phyloP scores from a whole-genome alignment of 177 flowering plant genomes.

The Vitis hybrid region DNA sequence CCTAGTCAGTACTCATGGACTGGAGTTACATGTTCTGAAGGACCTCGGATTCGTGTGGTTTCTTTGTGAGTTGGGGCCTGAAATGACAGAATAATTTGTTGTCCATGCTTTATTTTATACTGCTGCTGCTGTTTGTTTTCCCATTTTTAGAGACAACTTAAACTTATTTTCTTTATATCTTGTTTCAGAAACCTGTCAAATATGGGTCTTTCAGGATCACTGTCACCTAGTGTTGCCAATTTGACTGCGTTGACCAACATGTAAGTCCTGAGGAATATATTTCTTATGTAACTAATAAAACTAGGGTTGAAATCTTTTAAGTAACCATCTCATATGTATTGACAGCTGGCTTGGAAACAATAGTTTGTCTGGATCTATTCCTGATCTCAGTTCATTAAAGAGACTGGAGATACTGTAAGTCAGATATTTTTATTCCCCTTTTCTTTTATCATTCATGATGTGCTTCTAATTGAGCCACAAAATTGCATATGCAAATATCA shows the following conservation, averaged over 20 bases:
- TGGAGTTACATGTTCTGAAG: conserved; percentile 80
- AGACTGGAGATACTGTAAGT: conserved; percentile 69
- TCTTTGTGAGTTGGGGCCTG: conserved; percentile 52
- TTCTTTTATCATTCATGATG: not conserved
- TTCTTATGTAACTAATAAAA: not conserved
- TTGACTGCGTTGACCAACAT: conserved; percentile 66
- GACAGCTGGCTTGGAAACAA: conserved; percentile 78
- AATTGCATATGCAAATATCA: not conserved
- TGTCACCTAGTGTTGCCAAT: conserved; percentile 60
- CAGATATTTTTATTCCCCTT: not conserved
- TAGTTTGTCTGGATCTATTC: conserved; percentile 68
- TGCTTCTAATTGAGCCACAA: not conserved
- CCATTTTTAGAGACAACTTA: not conserved
- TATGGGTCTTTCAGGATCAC: conserved; percentile 76
- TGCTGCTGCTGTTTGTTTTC: not conserved
- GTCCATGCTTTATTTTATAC: not conserved
- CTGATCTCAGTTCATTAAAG: conserved; percentile 65
- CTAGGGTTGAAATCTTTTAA: conserved; percentile 1
- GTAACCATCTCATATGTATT: conserved; percentile 19
- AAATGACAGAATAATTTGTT: not conserved
- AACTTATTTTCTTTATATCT: conserved; percentile 1
- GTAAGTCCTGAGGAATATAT: conserved; percentile 39
- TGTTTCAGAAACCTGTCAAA: conserved; percentile 67
- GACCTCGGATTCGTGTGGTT: conserved; percentile 57
- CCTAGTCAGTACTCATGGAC: conserved; percentile 82